These are phyloP conservation scores for Phytopythium aichiense DNA, from an alignment of 352 stramenopile species.

Conservation along the genomic window DNA sequence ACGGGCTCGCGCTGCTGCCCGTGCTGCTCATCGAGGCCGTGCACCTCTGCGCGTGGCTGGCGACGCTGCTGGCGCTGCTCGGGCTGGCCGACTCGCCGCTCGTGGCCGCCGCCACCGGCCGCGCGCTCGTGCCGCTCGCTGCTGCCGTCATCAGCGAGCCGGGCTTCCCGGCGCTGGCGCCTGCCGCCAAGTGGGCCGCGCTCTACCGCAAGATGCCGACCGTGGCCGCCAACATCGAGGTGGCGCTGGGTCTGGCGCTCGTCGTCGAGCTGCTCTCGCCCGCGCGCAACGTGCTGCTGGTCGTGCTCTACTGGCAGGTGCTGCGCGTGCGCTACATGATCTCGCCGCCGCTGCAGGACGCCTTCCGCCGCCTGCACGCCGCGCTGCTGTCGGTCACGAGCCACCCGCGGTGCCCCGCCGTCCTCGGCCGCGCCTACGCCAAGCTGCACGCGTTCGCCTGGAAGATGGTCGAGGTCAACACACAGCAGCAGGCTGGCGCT, in stretches of 20 bases:
- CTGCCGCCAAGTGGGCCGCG: constrained; percentile 71
- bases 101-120: constrained; percentile 40
- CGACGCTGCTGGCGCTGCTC: constrained; percentile 56
- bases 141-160: constrained; percentile 59
- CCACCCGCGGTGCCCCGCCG: constrained; percentile 63
- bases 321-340: constrained; percentile 91
- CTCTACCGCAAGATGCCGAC: constrained; percentile 80
- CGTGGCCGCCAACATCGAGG: constrained; percentile 74
- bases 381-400: constrained; percentile 52
- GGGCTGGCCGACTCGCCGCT: constrained; percentile 32
- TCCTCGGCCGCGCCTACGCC: constrained; percentile 48
- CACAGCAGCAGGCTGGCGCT: constrained; percentile 23
- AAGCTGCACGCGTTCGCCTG: constrained; percentile 67
- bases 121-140: constrained; percentile 51
- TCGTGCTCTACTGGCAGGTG: constrained; percentile 89
- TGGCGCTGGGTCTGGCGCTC: constrained; percentile 76
- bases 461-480: constrained; percentile 61
- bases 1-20: constrained; percentile 71
- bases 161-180: constrained; percentile 45
- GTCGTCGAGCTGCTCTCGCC: constrained; percentile 83
- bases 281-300: constrained; percentile 80
- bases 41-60: constrained; percentile 62
- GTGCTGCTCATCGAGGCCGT: constrained; percentile 81
- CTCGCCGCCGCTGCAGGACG: constrained; percentile 79
- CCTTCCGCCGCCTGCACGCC: constrained; percentile 68